phyloP scores from a whole-genome alignment of 2,329 filamentous ascomycete genomes.

The Fusarium sp. region DNA sequence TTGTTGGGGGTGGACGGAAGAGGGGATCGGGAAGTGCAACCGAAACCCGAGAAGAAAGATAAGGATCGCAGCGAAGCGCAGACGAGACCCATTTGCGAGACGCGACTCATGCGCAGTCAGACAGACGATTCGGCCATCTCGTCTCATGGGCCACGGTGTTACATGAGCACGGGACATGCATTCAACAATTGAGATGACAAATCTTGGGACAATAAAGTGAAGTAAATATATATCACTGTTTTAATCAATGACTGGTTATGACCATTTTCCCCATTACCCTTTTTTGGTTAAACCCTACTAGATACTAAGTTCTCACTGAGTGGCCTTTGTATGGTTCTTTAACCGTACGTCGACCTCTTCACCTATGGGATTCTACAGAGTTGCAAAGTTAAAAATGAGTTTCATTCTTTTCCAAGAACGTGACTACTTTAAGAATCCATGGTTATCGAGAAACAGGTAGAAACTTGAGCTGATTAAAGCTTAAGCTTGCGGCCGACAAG shows the following conservation, averaged over 20 bases:
- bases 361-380: neutral
- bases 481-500: neutral
- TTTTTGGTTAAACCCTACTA: neutral
- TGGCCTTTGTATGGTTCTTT: neutral
- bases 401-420: neutral
- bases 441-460: neutral
- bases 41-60: conserved; percentile 15
- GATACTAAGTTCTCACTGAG: neutral
- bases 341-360: neutral
- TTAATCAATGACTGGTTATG: conserved; percentile 33
- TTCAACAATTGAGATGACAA: conserved; percentile 27
- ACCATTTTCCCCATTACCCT: neutral
- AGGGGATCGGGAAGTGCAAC: conserved; percentile 26
- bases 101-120: conserved; percentile 25
- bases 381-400: neutral
- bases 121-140: conserved; percentile 8
- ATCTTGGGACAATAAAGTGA: conserved; percentile 3
- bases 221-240: conserved; percentile 40
- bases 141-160: conserved; percentile 34
- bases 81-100: conserved; percentile 31
- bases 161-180: conserved; percentile 25
- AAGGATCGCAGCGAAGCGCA: conserved; percentile 37
- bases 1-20: conserved; percentile 28
- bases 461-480: neutral
- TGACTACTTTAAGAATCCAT: neutral